Base-by-base conservation (phyloP, 306 rosid genomes). In the Echinosophora koreensis region DNA sequence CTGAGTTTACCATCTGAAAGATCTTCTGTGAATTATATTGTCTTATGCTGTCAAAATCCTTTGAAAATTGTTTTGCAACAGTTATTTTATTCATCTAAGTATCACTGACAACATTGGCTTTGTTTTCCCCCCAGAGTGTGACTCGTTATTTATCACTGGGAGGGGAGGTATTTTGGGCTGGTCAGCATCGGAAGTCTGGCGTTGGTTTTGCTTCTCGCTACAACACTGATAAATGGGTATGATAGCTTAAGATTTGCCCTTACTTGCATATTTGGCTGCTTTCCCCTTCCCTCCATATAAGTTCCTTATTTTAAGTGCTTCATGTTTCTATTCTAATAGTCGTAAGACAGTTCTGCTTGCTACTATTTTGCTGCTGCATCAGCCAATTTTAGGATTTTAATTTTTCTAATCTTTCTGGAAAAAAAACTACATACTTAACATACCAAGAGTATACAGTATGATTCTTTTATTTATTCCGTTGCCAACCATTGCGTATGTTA, bases 141-240 rank as follows among this genome's bases (percentile, higher is more conserved):
- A 81, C 97, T 18, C 88, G 82, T 46, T 84, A 93, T 83, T 80
- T 96, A 13, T 87, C 99, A 12, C 56, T 96, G 90, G 99, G 99
- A 2, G 99, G 97, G 37, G 99, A 92, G 88, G 96, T 92, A 30
- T 96, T 96, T 91, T 96, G 99, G 99, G 94, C 98, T 77, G 98
- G 99, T 84, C 98, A 92, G 89, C 98, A 91, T 87, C 84, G 99
- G 72, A 96, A 91, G 83, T 96, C 99, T 44, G 98, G 99, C 65
- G 78, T 91, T 84, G 98, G 98, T 57, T 92, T 87, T 90, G 99
- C 94, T 83, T 93, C 90, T 87, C 90, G 97, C 76, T 96, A 91
- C 87, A 89, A 87, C 90, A 91, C 91, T 58, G 99, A 92, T 72
- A 92, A 96, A 85, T 86, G 85, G 99, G 99, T 96, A 88, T 62